Evolutionary conservation across 257 asterid genomes (phyloP).

Genomic region (Asclepias syriaca): DNA sequence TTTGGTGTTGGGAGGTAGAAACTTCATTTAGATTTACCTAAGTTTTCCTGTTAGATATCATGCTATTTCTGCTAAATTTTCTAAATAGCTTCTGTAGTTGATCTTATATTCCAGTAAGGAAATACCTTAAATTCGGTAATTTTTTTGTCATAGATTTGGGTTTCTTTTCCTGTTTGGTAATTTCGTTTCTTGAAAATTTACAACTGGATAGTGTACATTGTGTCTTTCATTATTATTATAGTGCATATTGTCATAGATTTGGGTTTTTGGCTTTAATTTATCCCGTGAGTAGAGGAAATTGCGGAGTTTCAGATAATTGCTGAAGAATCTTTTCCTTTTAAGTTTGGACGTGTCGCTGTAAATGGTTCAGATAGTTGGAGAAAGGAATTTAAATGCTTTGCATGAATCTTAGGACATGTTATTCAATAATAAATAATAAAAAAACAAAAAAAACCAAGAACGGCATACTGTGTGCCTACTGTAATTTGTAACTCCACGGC

Average conservation of each 20-base stretch:
- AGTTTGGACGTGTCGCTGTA: not conserved
- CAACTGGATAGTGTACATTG: not conserved
- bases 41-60: not conserved
- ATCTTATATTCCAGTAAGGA: not conserved
- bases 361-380: not conserved
- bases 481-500: not conserved
- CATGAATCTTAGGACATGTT: not conserved
- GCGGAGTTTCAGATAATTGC: not conserved
- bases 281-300: not conserved
- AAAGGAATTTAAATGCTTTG: not conserved
- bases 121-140: not conserved
- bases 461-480: not conserved
- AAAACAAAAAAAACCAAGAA: not conserved
- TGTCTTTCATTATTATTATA: not conserved
- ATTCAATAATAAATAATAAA: too few relatives aligned
- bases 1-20: conserved; percentile 97
- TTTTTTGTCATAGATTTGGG: not conserved
- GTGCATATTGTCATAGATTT: not conserved
- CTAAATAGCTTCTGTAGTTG: not conserved
- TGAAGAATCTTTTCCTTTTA: not conserved
- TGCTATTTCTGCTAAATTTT: not conserved
- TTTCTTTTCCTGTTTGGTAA: not conserved
- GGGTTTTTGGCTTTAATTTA: not conserved
- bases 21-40: not conserved
- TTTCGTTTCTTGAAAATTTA: not conserved